Evolutionary conservation across 2,329 filamentous ascomycete genomes (phyloP).

Genomic region (Aspergillus quadrilineatus): DNA sequence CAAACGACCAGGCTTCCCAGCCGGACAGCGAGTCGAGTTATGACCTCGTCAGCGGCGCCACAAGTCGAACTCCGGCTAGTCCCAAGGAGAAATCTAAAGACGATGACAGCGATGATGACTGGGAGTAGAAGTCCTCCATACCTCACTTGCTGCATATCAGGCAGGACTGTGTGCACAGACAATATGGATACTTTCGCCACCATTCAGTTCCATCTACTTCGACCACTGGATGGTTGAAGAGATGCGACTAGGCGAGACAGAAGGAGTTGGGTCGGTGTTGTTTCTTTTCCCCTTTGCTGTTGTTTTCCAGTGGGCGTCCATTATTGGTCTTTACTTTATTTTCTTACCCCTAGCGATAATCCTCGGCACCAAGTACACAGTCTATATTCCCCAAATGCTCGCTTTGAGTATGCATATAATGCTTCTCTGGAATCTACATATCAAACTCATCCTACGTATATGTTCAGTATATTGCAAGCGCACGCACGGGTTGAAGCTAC

Average conservation of each 20-base stretch:
- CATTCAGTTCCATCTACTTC: not conserved
- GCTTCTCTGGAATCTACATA: not conserved
- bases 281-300: not conserved
- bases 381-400: conserved; percentile 1
- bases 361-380: conserved; percentile 3
- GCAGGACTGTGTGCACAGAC: not conserved
- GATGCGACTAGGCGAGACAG: conserved; percentile 3
- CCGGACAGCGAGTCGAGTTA: conserved; percentile 95
- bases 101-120: conserved; percentile 71
- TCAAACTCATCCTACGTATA: not conserved
- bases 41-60: conserved; percentile 80
- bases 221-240: conserved; percentile 20
- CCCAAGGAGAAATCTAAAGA: conserved; percentile 53
- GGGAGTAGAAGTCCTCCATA: conserved; percentile 57
- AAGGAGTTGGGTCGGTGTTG: conserved; percentile 18
- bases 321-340: not conserved
- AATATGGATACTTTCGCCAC: not conserved
- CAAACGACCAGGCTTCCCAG: conserved; percentile 85
- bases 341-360: conserved; percentile 11
- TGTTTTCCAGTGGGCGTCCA: not conserved
- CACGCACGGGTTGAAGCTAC: too few species aligned
- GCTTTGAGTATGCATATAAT: not conserved
- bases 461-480: not conserved
- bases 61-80: conserved; percentile 72
- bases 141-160: not conserved